phyloP scores from a whole-genome alignment of 139 green algal genomes.

The Klebsormidium nitens region DNA sequence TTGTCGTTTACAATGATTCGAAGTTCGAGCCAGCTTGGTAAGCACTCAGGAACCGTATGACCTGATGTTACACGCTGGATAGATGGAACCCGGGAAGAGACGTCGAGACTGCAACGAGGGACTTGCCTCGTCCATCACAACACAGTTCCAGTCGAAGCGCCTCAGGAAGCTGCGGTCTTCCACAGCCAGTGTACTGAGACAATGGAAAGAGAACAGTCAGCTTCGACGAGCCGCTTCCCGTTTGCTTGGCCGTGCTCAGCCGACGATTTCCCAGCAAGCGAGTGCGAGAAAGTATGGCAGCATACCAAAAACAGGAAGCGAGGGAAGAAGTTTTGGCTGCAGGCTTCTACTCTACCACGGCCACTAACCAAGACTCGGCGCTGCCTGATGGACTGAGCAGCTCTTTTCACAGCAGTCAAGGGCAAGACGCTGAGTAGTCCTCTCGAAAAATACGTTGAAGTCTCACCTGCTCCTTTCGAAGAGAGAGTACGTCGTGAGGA shows the following conservation, averaged over 20 bases:
- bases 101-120: too few relatives aligned
- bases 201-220: not conserved
- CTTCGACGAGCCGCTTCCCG: not conserved
- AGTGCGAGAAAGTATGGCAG: not conserved
- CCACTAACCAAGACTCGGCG: not conserved
- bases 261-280: not conserved
- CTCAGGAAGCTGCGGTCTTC: conserved; percentile 55
- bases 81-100: too few relatives aligned
- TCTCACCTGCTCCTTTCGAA: conserved; percentile 74
- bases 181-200: not conserved
- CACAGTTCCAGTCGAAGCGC: conserved; percentile 14
- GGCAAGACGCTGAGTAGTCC: not conserved
- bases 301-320: not conserved
- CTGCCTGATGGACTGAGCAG: not conserved
- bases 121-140: conserved; percentile 59
- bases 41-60: too few relatives aligned
- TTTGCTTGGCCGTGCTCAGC: too few relatives aligned
- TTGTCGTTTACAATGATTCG: too few relatives aligned
- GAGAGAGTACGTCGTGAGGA: conserved; percentile 84
- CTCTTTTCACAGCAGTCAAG: not conserved
- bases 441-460: not conserved
- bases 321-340: not conserved
- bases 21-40: too few relatives aligned
- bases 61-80: too few relatives aligned
- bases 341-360: not conserved